A percentile compares a stretch with the other conserved stretches of the same genome.
Evolutionary conservation across 345 rosid genomes (phyloP).

Genomic region (Camelina hispida): DNA sequence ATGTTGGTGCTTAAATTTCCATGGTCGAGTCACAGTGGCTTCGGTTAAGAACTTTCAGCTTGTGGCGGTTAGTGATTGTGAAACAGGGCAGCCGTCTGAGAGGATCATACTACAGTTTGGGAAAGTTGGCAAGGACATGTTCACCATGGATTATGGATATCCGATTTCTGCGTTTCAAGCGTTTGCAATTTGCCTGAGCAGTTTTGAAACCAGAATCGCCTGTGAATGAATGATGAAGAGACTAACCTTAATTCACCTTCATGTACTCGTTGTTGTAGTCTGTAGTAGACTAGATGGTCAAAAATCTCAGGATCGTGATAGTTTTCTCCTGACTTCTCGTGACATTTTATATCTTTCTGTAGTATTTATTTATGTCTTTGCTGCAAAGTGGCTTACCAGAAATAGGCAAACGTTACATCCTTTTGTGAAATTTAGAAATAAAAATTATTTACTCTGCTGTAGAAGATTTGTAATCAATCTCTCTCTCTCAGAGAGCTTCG

Average conservation of each 20-base stretch:
- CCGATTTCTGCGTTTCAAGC: slow-evolving; percentile 85
- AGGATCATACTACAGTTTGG: slow-evolving; percentile 75
- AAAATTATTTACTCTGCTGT: background rate
- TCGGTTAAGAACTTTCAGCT: slow-evolving; percentile 82
- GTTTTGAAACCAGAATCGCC: slow-evolving; percentile 81
- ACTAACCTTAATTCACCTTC: slow-evolving; percentile 4
- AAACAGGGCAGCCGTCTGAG: slow-evolving; percentile 54
- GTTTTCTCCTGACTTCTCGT: background rate
- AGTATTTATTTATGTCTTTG: slow-evolving; percentile 12
- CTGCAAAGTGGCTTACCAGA: background rate
- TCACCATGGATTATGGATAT: slow-evolving; percentile 79
- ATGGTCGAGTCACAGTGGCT: slow-evolving; percentile 80
- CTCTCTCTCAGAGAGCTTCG: background rate
- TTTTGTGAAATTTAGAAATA: slow-evolving; percentile 10
- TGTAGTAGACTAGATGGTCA: slow-evolving; percentile 1
- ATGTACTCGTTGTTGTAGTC: slow-evolving; percentile 23
- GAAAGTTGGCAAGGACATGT: slow-evolving; percentile 76
- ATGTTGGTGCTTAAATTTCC: slow-evolving; percentile 84
- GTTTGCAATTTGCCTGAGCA: slow-evolving; percentile 77
- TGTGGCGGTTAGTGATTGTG: slow-evolving; percentile 58
- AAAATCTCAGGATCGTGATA: background rate
- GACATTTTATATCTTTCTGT: slow-evolving; percentile 1
- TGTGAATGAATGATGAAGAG: slow-evolving; percentile 66
- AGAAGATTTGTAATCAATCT: background rate
- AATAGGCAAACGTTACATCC: background rate